Evolutionary conservation across 192 early-diverging fungal species (phyloP).

Genomic region (Coemansia sp.): DNA sequence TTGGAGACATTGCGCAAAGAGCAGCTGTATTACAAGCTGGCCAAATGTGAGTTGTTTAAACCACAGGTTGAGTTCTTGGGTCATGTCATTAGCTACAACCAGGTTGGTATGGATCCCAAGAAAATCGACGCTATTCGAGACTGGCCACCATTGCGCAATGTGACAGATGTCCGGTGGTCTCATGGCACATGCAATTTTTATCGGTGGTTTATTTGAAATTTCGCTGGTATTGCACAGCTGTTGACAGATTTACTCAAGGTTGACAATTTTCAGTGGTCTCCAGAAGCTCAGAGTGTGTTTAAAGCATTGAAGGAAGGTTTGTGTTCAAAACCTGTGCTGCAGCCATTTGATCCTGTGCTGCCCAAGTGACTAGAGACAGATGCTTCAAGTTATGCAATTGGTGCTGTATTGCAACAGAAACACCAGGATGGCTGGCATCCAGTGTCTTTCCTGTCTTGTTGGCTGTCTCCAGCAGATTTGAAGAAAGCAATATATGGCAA

Average conservation of each 20-base stretch:
- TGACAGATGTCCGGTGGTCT: constrained; percentile 15
- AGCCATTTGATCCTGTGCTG: constrained; percentile 19
- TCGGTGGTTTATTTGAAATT: constrained; percentile 4
- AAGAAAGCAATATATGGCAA: constrained; percentile 4
- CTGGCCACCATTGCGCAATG: background rate
- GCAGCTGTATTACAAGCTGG: background rate
- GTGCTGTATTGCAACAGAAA: constrained; percentile 13
- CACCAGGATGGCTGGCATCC: background rate
- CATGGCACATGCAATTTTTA: constrained; percentile 19
- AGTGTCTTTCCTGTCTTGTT: constrained; percentile 16
- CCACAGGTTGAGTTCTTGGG: constrained; percentile 5
- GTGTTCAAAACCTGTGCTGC: background rate
- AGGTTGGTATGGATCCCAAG: constrained; percentile 5
- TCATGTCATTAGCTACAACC: background rate
- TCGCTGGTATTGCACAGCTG: background rate
- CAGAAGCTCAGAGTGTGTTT: background rate
- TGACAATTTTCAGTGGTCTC: constrained; percentile 4
- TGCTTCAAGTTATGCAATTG: constrained; percentile 15
- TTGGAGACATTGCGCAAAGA: background rate
- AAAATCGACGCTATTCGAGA: constrained; percentile 9
- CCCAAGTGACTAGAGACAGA: constrained; percentile 11
- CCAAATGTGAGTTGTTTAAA: constrained; percentile 8
- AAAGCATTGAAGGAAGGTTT: background rate
- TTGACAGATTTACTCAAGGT: constrained; percentile 10
- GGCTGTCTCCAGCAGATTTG: background rate